phyloP scores from a whole-genome alignment of 2,329 filamentous ascomycete genomes.

The Venturia effusa region DNA sequence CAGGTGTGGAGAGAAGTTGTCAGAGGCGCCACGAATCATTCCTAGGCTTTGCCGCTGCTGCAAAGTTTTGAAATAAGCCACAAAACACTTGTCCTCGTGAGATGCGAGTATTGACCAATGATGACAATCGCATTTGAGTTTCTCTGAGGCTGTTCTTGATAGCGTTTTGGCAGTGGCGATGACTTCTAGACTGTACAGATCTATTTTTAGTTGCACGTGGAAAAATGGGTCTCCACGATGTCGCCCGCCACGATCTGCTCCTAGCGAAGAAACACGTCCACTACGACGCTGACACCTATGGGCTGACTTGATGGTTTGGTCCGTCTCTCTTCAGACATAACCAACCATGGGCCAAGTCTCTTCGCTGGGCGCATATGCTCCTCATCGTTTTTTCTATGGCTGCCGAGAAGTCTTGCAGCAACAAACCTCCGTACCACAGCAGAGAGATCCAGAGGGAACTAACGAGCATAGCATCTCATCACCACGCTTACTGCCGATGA shows the following conservation, averaged over 20 bases:
- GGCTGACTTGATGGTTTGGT: background rate
- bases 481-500: background rate
- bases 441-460: background rate
- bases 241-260: background rate
- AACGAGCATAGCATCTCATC: background rate
- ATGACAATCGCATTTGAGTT: background rate
- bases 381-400: background rate
- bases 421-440: background rate
- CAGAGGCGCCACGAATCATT: background rate
- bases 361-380: background rate
- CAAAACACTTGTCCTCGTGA: background rate
- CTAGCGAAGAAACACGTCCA: background rate
- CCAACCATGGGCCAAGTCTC: background rate
- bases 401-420: background rate
- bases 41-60: background rate
- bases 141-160: background rate
- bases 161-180: background rate
- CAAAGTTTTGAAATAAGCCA: background rate
- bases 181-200: background rate
- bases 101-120: background rate
- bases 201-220: background rate
- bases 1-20: background rate
- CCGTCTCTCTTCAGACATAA: background rate
- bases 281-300: background rate
- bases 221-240: background rate